Evolutionary conservation across 805 yeast species (phyloP).

Genomic region (Komagataella phaffii): DNA sequence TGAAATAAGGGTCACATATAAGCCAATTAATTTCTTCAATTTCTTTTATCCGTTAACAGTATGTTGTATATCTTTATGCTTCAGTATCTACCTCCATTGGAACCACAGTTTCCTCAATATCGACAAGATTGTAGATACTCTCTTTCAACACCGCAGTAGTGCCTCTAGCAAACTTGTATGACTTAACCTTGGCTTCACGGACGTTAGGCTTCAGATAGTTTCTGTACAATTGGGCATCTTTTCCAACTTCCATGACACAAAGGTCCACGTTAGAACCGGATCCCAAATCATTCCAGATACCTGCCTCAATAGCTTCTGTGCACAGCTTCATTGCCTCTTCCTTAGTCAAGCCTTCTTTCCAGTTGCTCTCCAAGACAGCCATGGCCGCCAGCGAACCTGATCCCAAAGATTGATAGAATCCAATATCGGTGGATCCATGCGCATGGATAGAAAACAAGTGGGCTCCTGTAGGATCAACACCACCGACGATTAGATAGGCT

Average conservation of each 20-base stretch:
- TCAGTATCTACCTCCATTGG: constrained; percentile 36
- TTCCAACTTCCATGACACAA: constrained; percentile 91
- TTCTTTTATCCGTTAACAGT: neutral
- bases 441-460: constrained; percentile 90
- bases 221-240: constrained; percentile 75
- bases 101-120: constrained; percentile 52
- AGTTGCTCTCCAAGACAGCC: constrained; percentile 88
- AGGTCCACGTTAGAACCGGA: constrained; percentile 97
- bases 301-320: constrained; percentile 88
- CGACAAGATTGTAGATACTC: constrained; percentile 49
- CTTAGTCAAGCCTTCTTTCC: constrained; percentile 65
- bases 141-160: constrained; percentile 81
- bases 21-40: neutral
- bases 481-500: constrained; percentile 96
- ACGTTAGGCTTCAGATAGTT: constrained; percentile 87
- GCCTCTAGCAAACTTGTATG: constrained; percentile 81
- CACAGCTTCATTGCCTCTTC: constrained; percentile 91
- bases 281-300: constrained; percentile 98
- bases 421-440: constrained; percentile 95
- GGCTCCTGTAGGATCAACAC: constrained; percentile 93
- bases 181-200: constrained; percentile 67
- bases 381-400: constrained; percentile 97
- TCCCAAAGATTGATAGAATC: constrained; percentile 84
- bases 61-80: neutral
- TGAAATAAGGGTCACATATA: neutral